Percentiles rank a stretch among this genome's conserved stretches.
Evolutionary conservation across 1,284 basidiomycete species (phyloP).

Genomic region (Agaricales sp.): DNA sequence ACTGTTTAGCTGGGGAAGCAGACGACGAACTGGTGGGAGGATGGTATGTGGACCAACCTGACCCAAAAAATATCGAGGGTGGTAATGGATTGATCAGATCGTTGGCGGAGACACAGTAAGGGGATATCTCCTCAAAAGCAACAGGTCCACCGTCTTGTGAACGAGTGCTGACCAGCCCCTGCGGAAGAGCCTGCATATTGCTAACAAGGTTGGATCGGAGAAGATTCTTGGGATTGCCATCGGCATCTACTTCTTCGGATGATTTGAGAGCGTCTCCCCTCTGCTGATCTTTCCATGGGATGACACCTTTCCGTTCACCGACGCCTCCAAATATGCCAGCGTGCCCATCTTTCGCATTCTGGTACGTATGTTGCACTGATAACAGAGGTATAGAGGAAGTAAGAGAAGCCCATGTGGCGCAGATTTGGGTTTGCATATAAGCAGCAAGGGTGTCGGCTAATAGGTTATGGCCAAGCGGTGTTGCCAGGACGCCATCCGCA

Average conservation of each 20-base stretch:
- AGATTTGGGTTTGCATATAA: conserved; percentile 84
- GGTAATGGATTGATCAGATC: conserved; percentile 93
- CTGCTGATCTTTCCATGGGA: not conserved
- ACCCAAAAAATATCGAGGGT: conserved; percentile 79
- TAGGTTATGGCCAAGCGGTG: conserved; percentile 69
- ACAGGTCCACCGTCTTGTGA: conserved; percentile 34
- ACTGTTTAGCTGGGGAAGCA: conserved; percentile 32
- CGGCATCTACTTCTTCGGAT: conserved; percentile 19
- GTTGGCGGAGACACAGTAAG: conserved; percentile 87
- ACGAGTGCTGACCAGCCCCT: conserved; percentile 63
- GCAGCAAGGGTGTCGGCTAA: conserved; percentile 79
- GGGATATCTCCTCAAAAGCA: conserved; percentile 76
- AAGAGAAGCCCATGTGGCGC: conserved; percentile 72
- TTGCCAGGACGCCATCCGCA: conserved; percentile 78
- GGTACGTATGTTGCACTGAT: conserved; percentile 46
- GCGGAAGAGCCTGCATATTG: conserved; percentile 47
- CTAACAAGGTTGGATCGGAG: conserved; percentile 14
- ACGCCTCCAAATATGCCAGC: conserved; percentile 66
- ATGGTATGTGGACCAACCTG: conserved; percentile 78
- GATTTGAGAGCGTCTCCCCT: conserved; percentile 24
- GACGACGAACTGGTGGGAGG: conserved; percentile 32
- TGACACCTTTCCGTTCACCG: conserved; percentile 56
- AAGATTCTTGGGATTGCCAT: conserved; percentile 15
- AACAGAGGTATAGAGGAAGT: conserved; percentile 37
- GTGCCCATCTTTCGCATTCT: conserved; percentile 27